Evolutionary conservation across 2,329 filamentous ascomycete genomes (phyloP).

Genomic region (Alternaria sp.): DNA sequence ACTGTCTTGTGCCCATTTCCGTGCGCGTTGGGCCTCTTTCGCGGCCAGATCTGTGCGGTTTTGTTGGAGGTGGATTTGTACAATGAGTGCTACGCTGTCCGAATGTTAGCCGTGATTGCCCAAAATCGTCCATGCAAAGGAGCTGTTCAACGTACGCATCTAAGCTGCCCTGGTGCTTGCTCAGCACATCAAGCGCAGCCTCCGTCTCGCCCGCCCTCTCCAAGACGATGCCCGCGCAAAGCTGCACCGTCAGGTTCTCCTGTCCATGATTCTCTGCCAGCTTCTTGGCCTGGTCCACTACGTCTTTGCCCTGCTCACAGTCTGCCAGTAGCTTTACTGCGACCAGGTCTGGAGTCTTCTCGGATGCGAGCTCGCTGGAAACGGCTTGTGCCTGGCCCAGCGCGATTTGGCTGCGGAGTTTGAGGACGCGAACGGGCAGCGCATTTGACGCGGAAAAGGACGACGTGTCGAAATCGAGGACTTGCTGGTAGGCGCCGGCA

Average conservation of each 20-base stretch:
- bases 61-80: slow-evolving; percentile 90
- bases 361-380: slow-evolving; percentile 68
- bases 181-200: slow-evolving; percentile 79
- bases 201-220: slow-evolving; percentile 82
- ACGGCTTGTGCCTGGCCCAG: slow-evolving; percentile 79
- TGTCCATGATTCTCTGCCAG: slow-evolving; percentile 72
- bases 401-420: slow-evolving; percentile 82
- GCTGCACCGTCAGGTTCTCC: slow-evolving; percentile 76
- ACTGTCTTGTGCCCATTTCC: slow-evolving; percentile 94
- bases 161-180: slow-evolving; percentile 81
- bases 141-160: slow-evolving; percentile 64
- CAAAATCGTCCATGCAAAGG: background rate
- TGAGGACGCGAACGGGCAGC: slow-evolving; percentile 76
- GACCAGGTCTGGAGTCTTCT: slow-evolving; percentile 71
- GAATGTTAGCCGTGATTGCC: too few species aligned
- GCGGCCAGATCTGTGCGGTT: slow-evolving; percentile 89
- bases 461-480: slow-evolving; percentile 83
- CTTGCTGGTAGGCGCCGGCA: slow-evolving; percentile 83
- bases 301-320: slow-evolving; percentile 53
- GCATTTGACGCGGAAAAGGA: slow-evolving; percentile 80
- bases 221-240: slow-evolving; percentile 81
- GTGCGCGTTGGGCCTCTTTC: slow-evolving; percentile 85
- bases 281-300: slow-evolving; percentile 68
- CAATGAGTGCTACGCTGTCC: slow-evolving; percentile 78
- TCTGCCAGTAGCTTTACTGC: slow-evolving; percentile 80